Conservation (phyloP, 129 eudicot genomes). For the Centaurea solstitialis region DNA sequence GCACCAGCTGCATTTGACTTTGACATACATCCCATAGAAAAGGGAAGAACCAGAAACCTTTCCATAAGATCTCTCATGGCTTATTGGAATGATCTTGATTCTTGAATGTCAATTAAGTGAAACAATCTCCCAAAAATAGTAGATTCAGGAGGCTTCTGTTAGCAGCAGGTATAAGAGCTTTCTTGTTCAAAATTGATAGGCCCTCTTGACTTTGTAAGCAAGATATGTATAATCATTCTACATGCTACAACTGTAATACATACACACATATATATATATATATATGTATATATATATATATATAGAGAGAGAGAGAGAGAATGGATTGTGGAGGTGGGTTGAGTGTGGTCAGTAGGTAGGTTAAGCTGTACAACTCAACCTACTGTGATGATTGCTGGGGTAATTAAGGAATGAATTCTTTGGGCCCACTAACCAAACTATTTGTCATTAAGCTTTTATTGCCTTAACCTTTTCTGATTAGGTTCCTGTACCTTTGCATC, state of each 20-base stretch:
- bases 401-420: slow-evolving; percentile 18
- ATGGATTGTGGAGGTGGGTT: slow-evolving; percentile 37
- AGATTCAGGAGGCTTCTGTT: not conserved
- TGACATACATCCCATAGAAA: slow-evolving; percentile 64
- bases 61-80: slow-evolving; percentile 54
- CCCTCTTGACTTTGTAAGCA: slow-evolving; percentile 39
- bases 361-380: slow-evolving; percentile 84
- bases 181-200: slow-evolving; percentile 19
- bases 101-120: not conserved
- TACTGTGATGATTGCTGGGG: slow-evolving; percentile 41
- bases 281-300: not conserved
- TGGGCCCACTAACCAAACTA: slow-evolving; percentile 34
- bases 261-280: not conserved
- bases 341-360: slow-evolving; percentile 65
- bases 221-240: slow-evolving; percentile 57
- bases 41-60: slow-evolving; percentile 60
- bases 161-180: slow-evolving; percentile 20
- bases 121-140: not conserved
- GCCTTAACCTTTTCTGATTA: not conserved
- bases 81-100: not conserved
- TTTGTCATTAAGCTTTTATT: slow-evolving; percentile 29
- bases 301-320: slow-evolving; percentile 2
- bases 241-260: slow-evolving; percentile 25
- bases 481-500: slow-evolving; percentile 23
- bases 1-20: slow-evolving; percentile 48